Evolutionary conservation across 148 eudicot genomes (phyloP), one percentile per base, ranked within the genome.

Genomic region (Chenopodium suecicum): DNA sequence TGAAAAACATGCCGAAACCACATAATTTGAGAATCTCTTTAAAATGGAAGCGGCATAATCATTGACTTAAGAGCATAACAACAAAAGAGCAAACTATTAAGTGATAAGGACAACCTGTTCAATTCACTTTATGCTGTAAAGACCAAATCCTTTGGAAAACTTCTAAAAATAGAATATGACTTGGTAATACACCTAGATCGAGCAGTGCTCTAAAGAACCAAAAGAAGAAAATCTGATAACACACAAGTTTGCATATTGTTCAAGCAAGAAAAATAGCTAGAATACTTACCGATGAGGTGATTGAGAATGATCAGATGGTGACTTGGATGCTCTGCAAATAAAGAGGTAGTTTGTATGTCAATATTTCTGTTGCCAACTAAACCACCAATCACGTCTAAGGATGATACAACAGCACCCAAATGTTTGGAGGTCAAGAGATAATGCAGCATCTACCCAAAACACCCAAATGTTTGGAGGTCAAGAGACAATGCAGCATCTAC

Each of bases 171-270:
- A 58, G 86, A 66, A 62, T 80, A 79, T 56, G 97, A 93, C 84
- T 88, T 86, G 89, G 95, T 92, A 82, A 76, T 66, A 80, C 93
- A 89, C 85, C 88, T 83, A 25, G 94, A 89, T 52, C 81, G 87
- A 48, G 78, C 85, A n/a, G 80, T 76, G 60, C 93, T 90, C 83
- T 82, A 27, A 80, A 80, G 66, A 83, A 63, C 37, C 66, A 74
- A 25, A 46, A 69, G n/a, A 73, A 16, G 3, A 46, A 0, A 27
- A 64, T 37, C 52, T 3, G 29, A 73, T 16, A 65, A 19, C 64
- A 70, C 31, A 46, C 20, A 76, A 31, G 22, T 17, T 23, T 64
- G 20, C 22, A 10, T 64, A 74, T 66, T 5, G 47, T 41, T 10
- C 47, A 46, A 77, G 44, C 50, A 37, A 11, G 58, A 77, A 12